These are phyloP conservation scores for Fusarium transvaalense DNA, from an alignment of 2,329 filamentous ascomycete species.

Conservation along the genomic window DNA sequence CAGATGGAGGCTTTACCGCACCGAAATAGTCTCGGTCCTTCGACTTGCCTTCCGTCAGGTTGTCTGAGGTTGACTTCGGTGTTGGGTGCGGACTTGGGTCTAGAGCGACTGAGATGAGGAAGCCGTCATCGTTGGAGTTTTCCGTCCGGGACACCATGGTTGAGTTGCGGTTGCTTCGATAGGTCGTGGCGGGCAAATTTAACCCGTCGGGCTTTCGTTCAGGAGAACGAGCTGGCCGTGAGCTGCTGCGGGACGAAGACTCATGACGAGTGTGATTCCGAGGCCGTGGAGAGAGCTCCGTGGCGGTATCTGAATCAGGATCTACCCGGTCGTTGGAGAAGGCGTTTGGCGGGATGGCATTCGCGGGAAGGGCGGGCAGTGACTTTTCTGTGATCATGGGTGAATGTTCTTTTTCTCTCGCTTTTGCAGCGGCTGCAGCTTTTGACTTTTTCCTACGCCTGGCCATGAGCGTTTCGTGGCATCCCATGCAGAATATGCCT, in stretches of 20 bases:
- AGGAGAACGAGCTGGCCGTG: slow-evolving; percentile 66
- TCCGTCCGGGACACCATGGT: slow-evolving; percentile 68
- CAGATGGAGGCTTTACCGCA: slow-evolving; percentile 57
- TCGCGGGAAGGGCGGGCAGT: slow-evolving; percentile 88
- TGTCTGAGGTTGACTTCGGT: slow-evolving; percentile 66
- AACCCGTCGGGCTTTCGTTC: slow-evolving; percentile 71
- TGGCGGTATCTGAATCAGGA: slow-evolving; percentile 74
- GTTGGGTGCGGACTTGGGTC: slow-evolving; percentile 75
- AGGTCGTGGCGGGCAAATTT: slow-evolving; percentile 79
- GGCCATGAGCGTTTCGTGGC: slow-evolving; percentile 96
- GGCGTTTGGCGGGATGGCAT: slow-evolving; percentile 71
- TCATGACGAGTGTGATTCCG: slow-evolving; percentile 66
- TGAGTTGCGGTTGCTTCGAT: slow-evolving; percentile 83
- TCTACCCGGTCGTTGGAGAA: slow-evolving; percentile 72
- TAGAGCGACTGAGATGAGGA: slow-evolving; percentile 81
- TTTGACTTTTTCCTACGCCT: slow-evolving; percentile 88
- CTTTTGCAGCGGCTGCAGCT: slow-evolving; percentile 69
- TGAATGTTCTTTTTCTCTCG: slow-evolving; percentile 72
- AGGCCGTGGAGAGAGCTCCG: slow-evolving; percentile 76
- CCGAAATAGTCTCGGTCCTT: slow-evolving; percentile 73
- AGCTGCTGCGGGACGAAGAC: slow-evolving; percentile 67
- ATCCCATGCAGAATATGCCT: slow-evolving; percentile 99
- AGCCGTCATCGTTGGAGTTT: slow-evolving; percentile 70
- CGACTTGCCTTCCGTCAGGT: slow-evolving; percentile 60
- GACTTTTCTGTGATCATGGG: slow-evolving; percentile 89